Percentiles rank a stretch among this genome's conserved stretches.
phyloP scores from a whole-genome alignment of 345 rosid genomes.

The Sisymbrium irio region DNA sequence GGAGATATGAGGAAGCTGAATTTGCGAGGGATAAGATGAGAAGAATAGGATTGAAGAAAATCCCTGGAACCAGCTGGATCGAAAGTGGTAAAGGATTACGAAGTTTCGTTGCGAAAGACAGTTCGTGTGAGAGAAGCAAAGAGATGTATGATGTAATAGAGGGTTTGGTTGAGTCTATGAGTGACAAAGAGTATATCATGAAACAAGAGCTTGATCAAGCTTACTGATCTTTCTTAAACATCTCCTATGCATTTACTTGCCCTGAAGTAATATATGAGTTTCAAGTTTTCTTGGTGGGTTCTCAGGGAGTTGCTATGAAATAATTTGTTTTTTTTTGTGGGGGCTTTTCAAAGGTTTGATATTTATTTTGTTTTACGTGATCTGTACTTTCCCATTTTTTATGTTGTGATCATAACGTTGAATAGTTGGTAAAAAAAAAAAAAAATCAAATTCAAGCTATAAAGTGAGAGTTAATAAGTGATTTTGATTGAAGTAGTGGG shows the following conservation, averaged over 20 bases:
- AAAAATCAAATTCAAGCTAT: too few relatives aligned
- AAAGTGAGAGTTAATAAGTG: conserved; percentile 9
- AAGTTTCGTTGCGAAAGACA: conserved; percentile 47
- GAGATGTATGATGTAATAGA: conserved; percentile 44
- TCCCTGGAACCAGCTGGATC: conserved; percentile 75
- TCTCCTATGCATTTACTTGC: background rate
- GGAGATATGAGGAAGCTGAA: conserved; percentile 88
- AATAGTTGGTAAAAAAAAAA: background rate
- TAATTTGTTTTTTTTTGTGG: background rate
- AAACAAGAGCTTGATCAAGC: conserved; percentile 38
- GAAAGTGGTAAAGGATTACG: conserved; percentile 47
- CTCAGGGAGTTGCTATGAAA: background rate
- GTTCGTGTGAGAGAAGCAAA: conserved; percentile 42
- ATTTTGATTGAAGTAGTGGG: conserved; percentile 16
- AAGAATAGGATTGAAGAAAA: conserved; percentile 63
- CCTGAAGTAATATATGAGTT: background rate
- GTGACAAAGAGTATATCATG: conserved; percentile 42
- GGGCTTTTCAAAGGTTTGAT: background rate
- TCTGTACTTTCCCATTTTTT: background rate
- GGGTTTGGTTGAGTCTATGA: conserved; percentile 45
- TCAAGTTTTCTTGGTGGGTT: background rate
- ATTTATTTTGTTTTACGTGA: background rate
- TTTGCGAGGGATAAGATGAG: conserved; percentile 56
- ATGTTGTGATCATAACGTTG: conserved; percentile 1
- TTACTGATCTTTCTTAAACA: background rate